Percentiles rank a stretch among this genome's conserved stretches.
These are phyloP conservation scores for Brasenia schreberi DNA, from an alignment of 164 flowering plant species.

Conservation along the genomic window DNA sequence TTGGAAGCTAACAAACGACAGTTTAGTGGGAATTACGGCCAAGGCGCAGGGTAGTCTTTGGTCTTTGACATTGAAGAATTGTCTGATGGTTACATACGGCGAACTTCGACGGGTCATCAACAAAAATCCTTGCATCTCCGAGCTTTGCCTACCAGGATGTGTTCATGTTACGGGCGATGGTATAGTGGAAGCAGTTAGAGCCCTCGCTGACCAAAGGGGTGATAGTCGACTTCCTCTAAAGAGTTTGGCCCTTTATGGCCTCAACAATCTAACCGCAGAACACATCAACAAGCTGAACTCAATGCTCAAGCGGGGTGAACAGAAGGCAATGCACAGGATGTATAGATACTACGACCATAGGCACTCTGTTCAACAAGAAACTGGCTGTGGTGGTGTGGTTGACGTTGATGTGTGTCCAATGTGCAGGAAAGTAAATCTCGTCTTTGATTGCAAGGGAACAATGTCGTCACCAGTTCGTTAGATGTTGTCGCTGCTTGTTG, in stretches of 20 bases:
- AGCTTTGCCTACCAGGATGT: conserved; percentile 63
- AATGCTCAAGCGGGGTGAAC: conserved; percentile 14
- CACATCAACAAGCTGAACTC: conserved; percentile 31
- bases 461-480: conserved; percentile 17
- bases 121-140: conserved; percentile 42
- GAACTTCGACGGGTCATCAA: conserved; percentile 37
- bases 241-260: conserved; percentile 33
- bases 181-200: conserved; percentile 29
- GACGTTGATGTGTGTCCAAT: conserved; percentile 63
- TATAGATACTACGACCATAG: conserved; percentile 11
- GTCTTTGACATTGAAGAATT: conserved; percentile 35
- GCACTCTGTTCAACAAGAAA: background rate
- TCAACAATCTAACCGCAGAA: conserved; percentile 29
- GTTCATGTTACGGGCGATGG: conserved; percentile 53
- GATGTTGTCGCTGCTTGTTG: conserved; percentile 44
- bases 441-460: conserved; percentile 46
- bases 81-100: conserved; percentile 46
- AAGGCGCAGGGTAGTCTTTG: conserved; percentile 45
- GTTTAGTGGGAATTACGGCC: conserved; percentile 31
- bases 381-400: conserved; percentile 5
- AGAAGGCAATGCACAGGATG: conserved; percentile 5
- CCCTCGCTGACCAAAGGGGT: conserved; percentile 2
- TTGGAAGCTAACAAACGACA: conserved; percentile 27
- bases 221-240: conserved; percentile 23
- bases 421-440: conserved; percentile 38